Conservation (phyloP, 2,329 filamentous ascomycete genomes). For the Mycosphaerella sp. region DNA sequence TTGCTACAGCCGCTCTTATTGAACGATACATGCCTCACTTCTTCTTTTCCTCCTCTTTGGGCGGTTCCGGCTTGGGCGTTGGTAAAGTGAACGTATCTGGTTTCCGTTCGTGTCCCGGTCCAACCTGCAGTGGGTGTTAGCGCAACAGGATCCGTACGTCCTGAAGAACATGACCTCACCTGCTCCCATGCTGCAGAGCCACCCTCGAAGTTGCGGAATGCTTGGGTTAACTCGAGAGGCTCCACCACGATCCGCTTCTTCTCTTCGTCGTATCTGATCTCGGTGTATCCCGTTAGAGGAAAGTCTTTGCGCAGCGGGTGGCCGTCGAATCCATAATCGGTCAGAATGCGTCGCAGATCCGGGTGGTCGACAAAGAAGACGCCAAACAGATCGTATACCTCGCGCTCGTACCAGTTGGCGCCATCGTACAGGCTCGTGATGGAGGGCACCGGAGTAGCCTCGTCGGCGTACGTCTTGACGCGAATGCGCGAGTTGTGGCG, state of each 20-base stretch:
- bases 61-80: constrained; percentile 89
- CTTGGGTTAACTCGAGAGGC: constrained; percentile 94
- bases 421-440: constrained; percentile 83
- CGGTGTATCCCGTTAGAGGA: constrained; percentile 94
- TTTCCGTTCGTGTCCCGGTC: constrained; percentile 66
- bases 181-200: constrained; percentile 37
- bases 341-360: constrained; percentile 96
- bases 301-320: constrained; percentile 98
- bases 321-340: constrained; percentile 97
- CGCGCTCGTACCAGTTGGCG: constrained; percentile 97
- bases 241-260: constrained; percentile 99
- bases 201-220: constrained; percentile 97
- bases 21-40: constrained; percentile 9
- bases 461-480: constrained; percentile 98
- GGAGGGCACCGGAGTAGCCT: constrained; percentile 87
- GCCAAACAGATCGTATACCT: constrained; percentile 95
- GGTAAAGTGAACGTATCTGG: constrained; percentile 90
- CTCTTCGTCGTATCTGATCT: constrained; percentile 97
- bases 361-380: constrained; percentile 96
- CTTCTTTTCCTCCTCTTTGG: constrained; percentile 89
- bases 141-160: background rate
- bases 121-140: constrained; percentile 48
- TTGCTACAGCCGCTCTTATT: constrained; percentile 10
- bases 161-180: background rate
- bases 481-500: constrained; percentile 94